Evolutionary conservation across 140 eudicot species (phyloP), one percentile per base, ranked within the genome.

Genomic region (Cichorium intybus): DNA sequence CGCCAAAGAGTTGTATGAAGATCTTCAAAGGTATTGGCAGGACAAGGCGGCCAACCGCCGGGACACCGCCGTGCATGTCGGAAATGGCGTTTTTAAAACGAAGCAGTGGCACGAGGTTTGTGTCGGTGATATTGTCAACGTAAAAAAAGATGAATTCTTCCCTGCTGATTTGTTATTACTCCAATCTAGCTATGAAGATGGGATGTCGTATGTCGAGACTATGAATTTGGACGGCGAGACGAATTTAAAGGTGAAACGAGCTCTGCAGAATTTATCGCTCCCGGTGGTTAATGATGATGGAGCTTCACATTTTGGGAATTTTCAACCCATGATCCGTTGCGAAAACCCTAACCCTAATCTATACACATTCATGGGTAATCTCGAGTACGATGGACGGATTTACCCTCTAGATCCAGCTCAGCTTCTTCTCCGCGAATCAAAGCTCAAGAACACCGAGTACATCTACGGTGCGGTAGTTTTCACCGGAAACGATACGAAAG

Each of bases 151-250:
- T 26, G 82, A 82, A 18, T 86, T 76, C 24, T 86, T 86, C 17
- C 95, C 95, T 1, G 78, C 84, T 22, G 95, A 86, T 77, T 62
- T 86, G 43, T 73, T 85, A 33, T 57, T 86, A 11, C 24, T 86
- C 33, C 80, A 83, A 60, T 86, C 95, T 0, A 82, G 89, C 60
- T 86, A 82, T 43, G 95, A 77, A 10, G 95, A 86, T 60, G 89
- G 86, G 1, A 71, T 86, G 74, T 86, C 89, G 50, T 86, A 86
- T 41, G 93, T 81, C 11, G 93, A 85, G 69, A 81, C 93, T 0
- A 85, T 85, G 93, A 85, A 85, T 34, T 77, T 85, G 4, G 95
- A 85, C 46, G 95, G 95, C 7, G 95, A 86, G 66, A 86, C 95
- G 0, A 86, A 86, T 52, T 47, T 86, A 31, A 86, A 86, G 23